Evolutionary conservation across 2,329 filamentous ascomycete genomes (phyloP).

Genomic region (Cladophialophora psammophila): DNA sequence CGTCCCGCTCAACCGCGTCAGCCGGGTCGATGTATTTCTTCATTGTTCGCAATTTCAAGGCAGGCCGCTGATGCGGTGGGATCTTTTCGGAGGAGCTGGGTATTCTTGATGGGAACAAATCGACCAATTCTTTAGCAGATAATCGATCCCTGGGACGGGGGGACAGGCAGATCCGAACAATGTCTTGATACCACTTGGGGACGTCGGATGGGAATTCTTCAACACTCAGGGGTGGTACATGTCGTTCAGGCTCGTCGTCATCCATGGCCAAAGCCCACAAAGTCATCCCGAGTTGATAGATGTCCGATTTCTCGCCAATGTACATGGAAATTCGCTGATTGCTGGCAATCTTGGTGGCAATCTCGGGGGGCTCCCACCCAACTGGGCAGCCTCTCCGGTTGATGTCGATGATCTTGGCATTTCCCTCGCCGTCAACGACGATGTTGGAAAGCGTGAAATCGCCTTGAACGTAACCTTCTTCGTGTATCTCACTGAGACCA

Average conservation of each 20-base stretch:
- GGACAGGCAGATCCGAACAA: slow-evolving; percentile 79
- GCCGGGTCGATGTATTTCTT: slow-evolving; percentile 40
- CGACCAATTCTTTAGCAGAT: slow-evolving; percentile 75
- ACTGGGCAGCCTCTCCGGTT: slow-evolving; percentile 96
- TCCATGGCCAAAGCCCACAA: slow-evolving; percentile 89
- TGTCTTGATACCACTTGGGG: slow-evolving; percentile 78
- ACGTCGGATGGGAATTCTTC: slow-evolving; percentile 65
- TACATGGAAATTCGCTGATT: slow-evolving; percentile 94
- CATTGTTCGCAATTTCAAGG: slow-evolving; percentile 25
- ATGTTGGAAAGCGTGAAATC: slow-evolving; percentile 98
- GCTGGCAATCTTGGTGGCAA: slow-evolving; percentile 81
- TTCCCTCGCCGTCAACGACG: slow-evolving; percentile 81
- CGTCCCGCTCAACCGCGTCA: slow-evolving; percentile 40
- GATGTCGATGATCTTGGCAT: slow-evolving; percentile 98
- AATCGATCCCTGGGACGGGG: slow-evolving; percentile 74
- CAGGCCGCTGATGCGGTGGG: slow-evolving; percentile 27
- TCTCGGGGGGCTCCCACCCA: slow-evolving; percentile 96
- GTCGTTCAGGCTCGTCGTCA: slow-evolving; percentile 86
- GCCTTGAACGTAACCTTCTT: slow-evolving; percentile 94
- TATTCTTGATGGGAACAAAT: slow-evolving; percentile 65
- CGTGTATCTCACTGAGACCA: slow-evolving; percentile 90
- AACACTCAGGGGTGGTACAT: slow-evolving; percentile 72
- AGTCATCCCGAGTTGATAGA: slow-evolving; percentile 97
- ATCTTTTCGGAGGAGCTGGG: slow-evolving; percentile 20
- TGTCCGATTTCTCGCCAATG: slow-evolving; percentile 95